These are phyloP conservation scores for Meripilus lineatus DNA, from an alignment of 1,284 basidiomycete species.

Conservation along the genomic window DNA sequence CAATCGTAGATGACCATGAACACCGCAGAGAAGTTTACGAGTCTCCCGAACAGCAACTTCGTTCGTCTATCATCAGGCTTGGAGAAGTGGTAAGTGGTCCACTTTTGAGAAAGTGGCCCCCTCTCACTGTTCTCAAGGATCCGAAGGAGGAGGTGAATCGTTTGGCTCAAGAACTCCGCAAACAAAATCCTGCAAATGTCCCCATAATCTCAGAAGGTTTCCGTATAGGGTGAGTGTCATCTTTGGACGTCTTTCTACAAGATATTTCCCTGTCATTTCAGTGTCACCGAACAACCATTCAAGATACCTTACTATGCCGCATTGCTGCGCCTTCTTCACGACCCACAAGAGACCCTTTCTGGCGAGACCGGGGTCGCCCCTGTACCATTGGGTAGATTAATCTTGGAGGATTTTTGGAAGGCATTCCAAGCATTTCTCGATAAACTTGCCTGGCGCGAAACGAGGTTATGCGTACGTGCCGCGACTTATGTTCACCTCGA, in stretches of 20 bases:
- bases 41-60: slow-evolving; percentile 69
- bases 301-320: slow-evolving; percentile 88
- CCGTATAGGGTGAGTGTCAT: slow-evolving; percentile 57
- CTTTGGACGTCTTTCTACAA: slow-evolving; percentile 8
- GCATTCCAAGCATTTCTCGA: slow-evolving; percentile 84
- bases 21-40: slow-evolving; percentile 58
- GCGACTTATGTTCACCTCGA: not conserved
- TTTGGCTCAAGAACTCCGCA: slow-evolving; percentile 60
- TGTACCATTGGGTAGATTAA: slow-evolving; percentile 57
- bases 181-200: slow-evolving; percentile 52
- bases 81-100: slow-evolving; percentile 76
- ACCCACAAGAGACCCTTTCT: slow-evolving; percentile 35
- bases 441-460: slow-evolving; percentile 84
- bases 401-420: slow-evolving; percentile 87
- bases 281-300: slow-evolving; percentile 85
- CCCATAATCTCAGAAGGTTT: slow-evolving; percentile 70
- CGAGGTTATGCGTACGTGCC: slow-evolving; percentile 71
- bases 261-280: slow-evolving; percentile 22
- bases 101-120: too few relatives aligned
- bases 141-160: slow-evolving; percentile 64
- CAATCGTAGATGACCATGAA: slow-evolving; percentile 32
- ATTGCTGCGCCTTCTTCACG: slow-evolving; percentile 69
- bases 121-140: too few relatives aligned
- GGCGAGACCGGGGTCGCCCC: slow-evolving; percentile 8
- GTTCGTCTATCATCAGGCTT: slow-evolving; percentile 65